phyloP scores from a whole-genome alignment of 2,329 filamentous ascomycete genomes.

The Rhexocercosporidium sp. region DNA sequence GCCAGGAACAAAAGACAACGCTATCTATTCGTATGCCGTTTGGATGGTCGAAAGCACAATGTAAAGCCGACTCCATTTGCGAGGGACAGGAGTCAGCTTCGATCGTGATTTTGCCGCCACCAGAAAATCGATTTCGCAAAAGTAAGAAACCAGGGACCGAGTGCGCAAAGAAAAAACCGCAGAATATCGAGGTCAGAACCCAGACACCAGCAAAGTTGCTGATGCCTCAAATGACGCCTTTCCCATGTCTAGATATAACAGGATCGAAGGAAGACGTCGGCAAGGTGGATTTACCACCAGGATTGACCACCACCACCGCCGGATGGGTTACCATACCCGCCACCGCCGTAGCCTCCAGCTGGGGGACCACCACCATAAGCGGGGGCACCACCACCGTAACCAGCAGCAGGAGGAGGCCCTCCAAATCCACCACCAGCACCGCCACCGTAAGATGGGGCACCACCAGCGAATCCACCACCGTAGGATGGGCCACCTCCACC shows the following conservation, averaged over 20 bases:
- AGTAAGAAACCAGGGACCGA: constrained; percentile 20
- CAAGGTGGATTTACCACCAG: constrained; percentile 56
- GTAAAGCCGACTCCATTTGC: constrained; percentile 35
- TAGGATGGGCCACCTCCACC: constrained; percentile 54
- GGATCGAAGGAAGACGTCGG: constrained; percentile 29
- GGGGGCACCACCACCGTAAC: constrained; percentile 24
- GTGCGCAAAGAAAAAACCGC: constrained; percentile 23
- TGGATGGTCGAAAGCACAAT: constrained; percentile 39
- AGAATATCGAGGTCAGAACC: constrained; percentile 27
- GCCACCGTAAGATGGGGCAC: constrained; percentile 49
- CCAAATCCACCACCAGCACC: constrained; percentile 62
- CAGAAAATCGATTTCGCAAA: constrained; percentile 41
- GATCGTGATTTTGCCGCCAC: constrained; percentile 38
- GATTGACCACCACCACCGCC: constrained; percentile 54
- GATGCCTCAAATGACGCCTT: constrained; percentile 38
- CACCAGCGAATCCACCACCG: constrained; percentile 52
- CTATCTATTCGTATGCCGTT: constrained; percentile 46
- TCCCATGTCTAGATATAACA: constrained; percentile 34
- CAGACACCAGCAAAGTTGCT: constrained; percentile 29
- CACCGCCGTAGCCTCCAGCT: constrained; percentile 60
- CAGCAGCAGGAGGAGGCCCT: constrained; percentile 16
- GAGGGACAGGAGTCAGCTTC: constrained; percentile 36
- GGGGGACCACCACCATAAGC: constrained; percentile 47
- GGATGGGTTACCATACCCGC: constrained; percentile 59
- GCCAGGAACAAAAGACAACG: constrained; percentile 45